Conservation (phyloP, 1,139 yeast genomes). For the Meyerozyma carpophila region DNA sequence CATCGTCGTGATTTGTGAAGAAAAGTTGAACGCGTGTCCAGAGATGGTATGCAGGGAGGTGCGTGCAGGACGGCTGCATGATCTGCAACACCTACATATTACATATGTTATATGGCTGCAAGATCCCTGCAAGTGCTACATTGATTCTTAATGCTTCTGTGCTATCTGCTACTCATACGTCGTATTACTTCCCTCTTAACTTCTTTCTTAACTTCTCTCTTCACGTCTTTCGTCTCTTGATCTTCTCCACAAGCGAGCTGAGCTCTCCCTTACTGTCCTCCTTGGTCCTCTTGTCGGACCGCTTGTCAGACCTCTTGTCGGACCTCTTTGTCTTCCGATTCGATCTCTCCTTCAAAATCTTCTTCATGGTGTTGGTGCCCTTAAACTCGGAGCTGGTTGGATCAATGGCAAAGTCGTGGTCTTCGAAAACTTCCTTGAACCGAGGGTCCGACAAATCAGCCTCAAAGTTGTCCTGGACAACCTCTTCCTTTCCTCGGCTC, state of each 20-base stretch:
- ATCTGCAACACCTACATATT: no score
- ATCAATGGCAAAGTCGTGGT: conserved; percentile 87
- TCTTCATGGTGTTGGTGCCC: conserved; percentile 81
- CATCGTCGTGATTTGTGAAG: background rate
- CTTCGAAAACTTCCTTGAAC: conserved; percentile 81
- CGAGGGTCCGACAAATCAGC: conserved; percentile 76
- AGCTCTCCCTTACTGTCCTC: conserved; percentile 8
- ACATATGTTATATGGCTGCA: no score
- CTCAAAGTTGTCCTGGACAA: conserved; percentile 58
- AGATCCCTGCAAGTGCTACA: no score
- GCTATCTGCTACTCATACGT: no score
- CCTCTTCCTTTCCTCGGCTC: conserved; percentile 35
- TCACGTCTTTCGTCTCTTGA: conserved; percentile 19
- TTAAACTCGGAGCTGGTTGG: conserved; percentile 86
- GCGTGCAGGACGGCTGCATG: background rate
- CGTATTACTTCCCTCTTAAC: no score
- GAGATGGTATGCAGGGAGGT: background rate
- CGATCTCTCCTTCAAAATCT: conserved; percentile 69
- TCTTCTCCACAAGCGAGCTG: conserved; percentile 20
- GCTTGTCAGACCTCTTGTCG: conserved; percentile 5
- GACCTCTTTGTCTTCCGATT: conserved; percentile 36
- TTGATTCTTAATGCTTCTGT: no score
- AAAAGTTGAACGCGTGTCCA: conserved; percentile 1
- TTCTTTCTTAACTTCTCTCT: no score
- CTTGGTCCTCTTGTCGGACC: conserved; percentile 12